Evolutionary conservation across 805 yeast genomes (phyloP), one percentile per base, ranked within the genome.

Genomic region (Brettanomyces sp.): DNA sequence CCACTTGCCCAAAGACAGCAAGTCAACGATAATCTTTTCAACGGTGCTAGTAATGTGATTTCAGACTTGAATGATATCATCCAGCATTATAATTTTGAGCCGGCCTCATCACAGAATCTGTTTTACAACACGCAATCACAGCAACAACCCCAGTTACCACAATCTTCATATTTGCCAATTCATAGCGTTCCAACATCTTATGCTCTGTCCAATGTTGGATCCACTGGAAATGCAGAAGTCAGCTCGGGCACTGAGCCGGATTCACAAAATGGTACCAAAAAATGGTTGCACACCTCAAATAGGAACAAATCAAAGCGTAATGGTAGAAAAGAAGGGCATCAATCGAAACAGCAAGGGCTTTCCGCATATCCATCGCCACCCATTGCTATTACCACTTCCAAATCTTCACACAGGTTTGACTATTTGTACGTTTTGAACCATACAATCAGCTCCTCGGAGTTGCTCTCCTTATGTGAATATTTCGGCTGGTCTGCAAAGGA

Each of bases 1-100:
- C 37, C 43, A 14, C 14, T 32, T 22, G 34, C 25, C 7, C 53
- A 53, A 40, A 45, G 48, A 18, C 46, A 49, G n/a, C 64, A 59
- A 37, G 35, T 64, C 1, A 65, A 63, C 44, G 56, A 57, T 37
- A 62, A 54, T 36, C 48, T 66, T 4, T 54, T 66, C 45, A 54
- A 59, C 40, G 68, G 66, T 36, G 68, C 68, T 4, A 57, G 66
- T 18, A 54, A 58, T 44, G 50, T 66, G 45, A 66, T 66, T 42
- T 56, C 63, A 11, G 68, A 66, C 45, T 52, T 66, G 45, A 65
- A 65, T 46, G 66, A 60, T 14, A 47, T 66, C 43, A 63, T 66
- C 38, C 57, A 59, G 33, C 56, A 56, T 12, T 58, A 62, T 47
- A 64, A 62, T 25, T 51, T 32, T 18, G 43, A 28, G 11, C 28